Base-by-base conservation (phyloP, 2,329 filamentous ascomycete species). In the Monosporascus cannonballus region DNA sequence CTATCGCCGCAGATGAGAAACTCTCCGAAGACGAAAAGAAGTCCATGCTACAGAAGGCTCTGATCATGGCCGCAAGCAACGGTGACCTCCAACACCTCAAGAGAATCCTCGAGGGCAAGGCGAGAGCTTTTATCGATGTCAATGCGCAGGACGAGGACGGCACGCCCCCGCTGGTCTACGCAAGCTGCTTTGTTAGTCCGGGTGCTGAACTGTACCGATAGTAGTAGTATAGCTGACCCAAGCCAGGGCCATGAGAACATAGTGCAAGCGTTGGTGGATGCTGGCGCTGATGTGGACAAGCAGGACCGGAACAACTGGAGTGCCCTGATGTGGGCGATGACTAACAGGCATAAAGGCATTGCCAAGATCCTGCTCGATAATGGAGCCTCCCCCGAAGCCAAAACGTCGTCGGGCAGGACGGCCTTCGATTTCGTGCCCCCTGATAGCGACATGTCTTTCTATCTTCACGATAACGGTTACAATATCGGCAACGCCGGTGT, bases 301-400 rank as follows among this genome's bases (percentile, higher is more conserved):
- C 93, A 97, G 71, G 94, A 99, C 68, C 89, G 87, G 57, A 97
- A 97, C 67, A 87, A 95, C 66, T 99, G 94, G 94, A 97, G 90
- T 64, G 89, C 94, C 15, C 78, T 99, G 56, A 99, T 99, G 92
- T 99, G 94, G 94, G 93, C 94, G 48, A 97, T 97, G 90, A 99
- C 94, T 52, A 99, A 99, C 70, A 79, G 92, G 53, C 94, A 99
- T 72, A 97, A 97, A 72, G 86, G 85, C 47, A 99, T 99, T 60
- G 92, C 93, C 37, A 97, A 97, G 71, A 78, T 91, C 11, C 76
- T 99, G 17, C 80, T 99, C 36, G 93, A 99, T 68, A 89, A 94
- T 64, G 92, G 92, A 17, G 94, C 94, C 20, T 96, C 92, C n/a
- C 87, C 92, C 3, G 93, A 97, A 64, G 88, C 96, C 61, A 96